Evolutionary conservation across 257 asterid genomes (phyloP).

Genomic region (Knoxia roxburghii): DNA sequence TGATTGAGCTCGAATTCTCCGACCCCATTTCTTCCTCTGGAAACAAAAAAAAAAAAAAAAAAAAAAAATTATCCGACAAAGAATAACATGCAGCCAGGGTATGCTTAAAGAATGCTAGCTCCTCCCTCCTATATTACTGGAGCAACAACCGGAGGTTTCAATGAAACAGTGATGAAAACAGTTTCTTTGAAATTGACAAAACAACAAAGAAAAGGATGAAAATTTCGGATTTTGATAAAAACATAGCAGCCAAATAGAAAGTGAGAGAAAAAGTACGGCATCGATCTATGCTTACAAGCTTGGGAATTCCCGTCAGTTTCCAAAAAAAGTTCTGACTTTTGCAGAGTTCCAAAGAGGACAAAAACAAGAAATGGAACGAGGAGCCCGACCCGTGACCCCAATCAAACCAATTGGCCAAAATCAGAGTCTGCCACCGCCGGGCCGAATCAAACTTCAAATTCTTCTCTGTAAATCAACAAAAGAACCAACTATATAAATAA

Average conservation of each 20-base stretch:
- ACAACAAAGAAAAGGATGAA: not conserved
- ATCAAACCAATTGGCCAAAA: conserved; percentile 24
- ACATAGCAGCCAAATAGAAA: no score
- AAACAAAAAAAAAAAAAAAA: no score
- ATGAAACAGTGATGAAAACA: conserved; percentile 6
- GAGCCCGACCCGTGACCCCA: no score
- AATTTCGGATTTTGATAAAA: no score
- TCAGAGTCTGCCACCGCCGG: conserved; percentile 19
- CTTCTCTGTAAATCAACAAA: not conserved
- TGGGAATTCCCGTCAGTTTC: conserved; percentile 29
- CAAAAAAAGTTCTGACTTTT: conserved; percentile 5
- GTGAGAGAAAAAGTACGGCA: no score
- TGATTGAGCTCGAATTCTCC: conserved; percentile 21
- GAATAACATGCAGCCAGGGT: not conserved
- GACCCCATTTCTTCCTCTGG: conserved; percentile 42
- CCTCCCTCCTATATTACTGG: not conserved
- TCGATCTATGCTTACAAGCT: conserved; percentile 29
- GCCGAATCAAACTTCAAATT: conserved; percentile 18
- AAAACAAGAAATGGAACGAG: not conserved
- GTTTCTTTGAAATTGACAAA: not conserved
- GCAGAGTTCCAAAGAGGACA: conserved; percentile 8
- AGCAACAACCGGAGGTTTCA: not conserved
- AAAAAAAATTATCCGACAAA: conserved; percentile 10
- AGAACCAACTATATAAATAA: not conserved
- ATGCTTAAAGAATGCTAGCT: not conserved